phyloP scores from a whole-genome alignment of 805 yeast genomes.

The Zygotorulaspora florentina region DNA sequence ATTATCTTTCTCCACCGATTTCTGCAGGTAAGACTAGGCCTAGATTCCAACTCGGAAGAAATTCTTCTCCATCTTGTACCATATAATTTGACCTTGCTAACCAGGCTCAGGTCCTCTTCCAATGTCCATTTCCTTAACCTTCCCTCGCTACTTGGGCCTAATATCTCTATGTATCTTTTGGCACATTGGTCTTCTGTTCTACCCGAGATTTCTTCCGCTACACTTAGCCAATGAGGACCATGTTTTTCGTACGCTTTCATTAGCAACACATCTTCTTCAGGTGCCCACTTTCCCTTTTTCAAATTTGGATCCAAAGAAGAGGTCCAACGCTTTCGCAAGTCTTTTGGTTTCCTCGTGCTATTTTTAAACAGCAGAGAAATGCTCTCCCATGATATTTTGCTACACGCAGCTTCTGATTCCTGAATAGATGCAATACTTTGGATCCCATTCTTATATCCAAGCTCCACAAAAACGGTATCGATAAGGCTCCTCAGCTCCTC shows the following conservation, averaged over 20 bases:
- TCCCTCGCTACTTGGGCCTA: constrained; percentile 76
- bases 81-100: constrained; percentile 59
- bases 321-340: constrained; percentile 84
- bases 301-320: constrained; percentile 79
- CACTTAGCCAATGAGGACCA: constrained; percentile 86
- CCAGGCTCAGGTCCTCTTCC: constrained; percentile 69
- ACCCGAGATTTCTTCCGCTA: constrained; percentile 70
- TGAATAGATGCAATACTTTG: constrained; percentile 26
- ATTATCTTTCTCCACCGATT: constrained; percentile 89
- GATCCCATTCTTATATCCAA: constrained; percentile 38
- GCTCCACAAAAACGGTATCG: constrained; percentile 32
- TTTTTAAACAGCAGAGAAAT: constrained; percentile 45
- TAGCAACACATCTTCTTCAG: constrained; percentile 67
- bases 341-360: constrained; percentile 64
- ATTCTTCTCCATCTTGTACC: constrained; percentile 92
- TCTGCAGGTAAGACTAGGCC: constrained; percentile 87
- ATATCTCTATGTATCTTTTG: constrained; percentile 80
- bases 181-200: constrained; percentile 95
- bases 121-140: constrained; percentile 74
- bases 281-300: constrained; percentile 83
- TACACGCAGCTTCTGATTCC: constrained; percentile 31
- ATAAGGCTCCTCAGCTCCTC: constrained; percentile 44
- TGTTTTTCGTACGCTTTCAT: constrained; percentile 57
- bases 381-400: constrained; percentile 56
- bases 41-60: constrained; percentile 61